Percentiles rank a stretch among this genome's conserved stretches.
phyloP scores from a whole-genome alignment of 345 rosid species.

The Corymbia maculata region DNA sequence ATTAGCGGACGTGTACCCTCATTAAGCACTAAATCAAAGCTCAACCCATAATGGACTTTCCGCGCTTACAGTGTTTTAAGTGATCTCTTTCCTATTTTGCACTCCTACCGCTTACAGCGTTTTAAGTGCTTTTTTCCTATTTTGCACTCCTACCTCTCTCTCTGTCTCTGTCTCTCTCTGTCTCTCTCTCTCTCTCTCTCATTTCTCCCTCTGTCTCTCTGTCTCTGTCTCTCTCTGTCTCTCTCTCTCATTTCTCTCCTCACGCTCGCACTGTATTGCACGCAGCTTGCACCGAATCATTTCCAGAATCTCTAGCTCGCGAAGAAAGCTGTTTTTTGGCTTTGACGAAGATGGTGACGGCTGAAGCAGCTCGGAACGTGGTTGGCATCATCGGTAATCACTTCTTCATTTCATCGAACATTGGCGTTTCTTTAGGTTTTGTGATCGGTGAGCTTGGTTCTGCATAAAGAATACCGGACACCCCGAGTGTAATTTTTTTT shows the following conservation, averaged over 20 bases:
- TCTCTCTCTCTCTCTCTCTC: neutral
- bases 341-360: neutral
- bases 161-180: neutral
- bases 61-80: neutral
- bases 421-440: neutral
- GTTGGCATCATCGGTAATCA: constrained; percentile 5
- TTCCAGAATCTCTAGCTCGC: neutral
- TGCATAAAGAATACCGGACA: neutral
- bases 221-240: neutral
- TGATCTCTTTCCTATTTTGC: neutral
- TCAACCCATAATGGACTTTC: neutral
- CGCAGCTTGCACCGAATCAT: neutral
- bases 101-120: neutral
- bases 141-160: neutral
- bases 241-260: neutral
- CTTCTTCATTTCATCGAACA: neutral
- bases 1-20: neutral
- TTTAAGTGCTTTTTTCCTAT: too few species aligned
- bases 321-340: neutral
- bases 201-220: neutral
- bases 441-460: neutral
- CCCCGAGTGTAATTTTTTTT: too few species aligned
- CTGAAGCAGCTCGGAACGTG: neutral
- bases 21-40: neutral
- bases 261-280: neutral